Base-by-base conservation (phyloP, 192 early-diverging fungal species). In the Linnemannia schmuckeri region DNA sequence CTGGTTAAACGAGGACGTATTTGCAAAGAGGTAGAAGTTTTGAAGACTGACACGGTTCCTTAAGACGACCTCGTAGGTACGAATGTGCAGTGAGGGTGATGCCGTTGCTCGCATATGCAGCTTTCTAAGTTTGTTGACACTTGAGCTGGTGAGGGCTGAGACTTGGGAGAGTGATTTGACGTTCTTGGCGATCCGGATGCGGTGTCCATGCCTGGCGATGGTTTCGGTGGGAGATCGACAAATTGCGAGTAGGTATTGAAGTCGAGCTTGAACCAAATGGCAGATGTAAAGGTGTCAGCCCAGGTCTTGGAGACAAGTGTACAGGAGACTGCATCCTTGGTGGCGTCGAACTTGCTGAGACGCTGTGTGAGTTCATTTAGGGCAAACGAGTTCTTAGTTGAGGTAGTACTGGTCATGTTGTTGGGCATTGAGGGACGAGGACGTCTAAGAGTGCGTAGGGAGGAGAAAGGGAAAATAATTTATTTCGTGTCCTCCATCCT, bases 161-260 rank as follows among this genome's bases (percentile, higher is more conserved):
- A 55, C 8, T 55, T 55, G 54, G 6, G 24, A 22, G 5, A 55
- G 54, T n/a, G 54, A n/a, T 0, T 8, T n/a, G 54, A 61, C 24
- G 24, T 61, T 61, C 24, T 73, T 55, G 40, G 61, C 44, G 30
- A 79, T 40, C 13, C 77, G 69, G 49, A 79, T 79, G 38, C 44
- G 78, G 47, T 61, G 44, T 41, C 78, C 71, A 69, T 79, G 18
- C 70, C 44, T 79, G 1, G 54, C 10, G 35, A 79, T 13, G 6
- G 44, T 33, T 1, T 42, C 12, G 0, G 1, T 37, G 27, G 1
- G 9, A 79, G 24, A 4, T 57, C 18, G 10, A 41, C 24, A 13
- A 79, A 27, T 18, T 18, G 41, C 27, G n/a, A 5, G 1, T 79
- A 49, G 38, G 8, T 1, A 4, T 20, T 20, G 6, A 73, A 57